Conservation (phyloP, 78 protist species). For the Dictyostelium intermedium region DNA sequence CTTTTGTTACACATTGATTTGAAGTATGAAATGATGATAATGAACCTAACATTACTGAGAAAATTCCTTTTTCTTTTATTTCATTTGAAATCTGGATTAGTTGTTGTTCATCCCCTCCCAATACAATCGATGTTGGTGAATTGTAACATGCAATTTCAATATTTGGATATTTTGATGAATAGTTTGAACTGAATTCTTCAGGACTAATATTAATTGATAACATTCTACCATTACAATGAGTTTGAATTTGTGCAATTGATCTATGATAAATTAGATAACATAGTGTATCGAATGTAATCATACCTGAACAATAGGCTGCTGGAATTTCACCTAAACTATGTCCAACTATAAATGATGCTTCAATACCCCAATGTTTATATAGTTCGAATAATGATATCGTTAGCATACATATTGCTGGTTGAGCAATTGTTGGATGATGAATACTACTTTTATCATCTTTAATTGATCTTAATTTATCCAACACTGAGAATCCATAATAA, state of each 20-base stretch:
- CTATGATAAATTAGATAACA: background rate
- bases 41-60: background rate
- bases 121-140: constrained; percentile 19
- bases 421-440: background rate
- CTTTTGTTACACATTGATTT: background rate
- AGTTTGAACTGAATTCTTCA: background rate
- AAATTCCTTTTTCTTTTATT: background rate
- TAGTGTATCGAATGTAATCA: background rate
- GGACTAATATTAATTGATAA: constrained; percentile 17
- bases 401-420: background rate
- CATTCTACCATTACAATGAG: constrained; percentile 52
- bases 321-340: constrained; percentile 45
- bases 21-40: constrained; percentile 9
- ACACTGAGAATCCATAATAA: background rate
- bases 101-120: background rate
- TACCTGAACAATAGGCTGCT: constrained; percentile 23
- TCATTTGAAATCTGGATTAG: background rate
- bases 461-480: background rate
- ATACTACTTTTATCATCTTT: background rate
- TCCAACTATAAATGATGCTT: background rate
- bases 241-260: background rate
- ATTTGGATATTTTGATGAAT: background rate
- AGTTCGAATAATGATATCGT: background rate
- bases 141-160: constrained; percentile 65
- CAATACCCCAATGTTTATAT: background rate